Conservation (phyloP, 495 filamentous ascomycete genomes). For the Aspergillus baeticus region DNA sequence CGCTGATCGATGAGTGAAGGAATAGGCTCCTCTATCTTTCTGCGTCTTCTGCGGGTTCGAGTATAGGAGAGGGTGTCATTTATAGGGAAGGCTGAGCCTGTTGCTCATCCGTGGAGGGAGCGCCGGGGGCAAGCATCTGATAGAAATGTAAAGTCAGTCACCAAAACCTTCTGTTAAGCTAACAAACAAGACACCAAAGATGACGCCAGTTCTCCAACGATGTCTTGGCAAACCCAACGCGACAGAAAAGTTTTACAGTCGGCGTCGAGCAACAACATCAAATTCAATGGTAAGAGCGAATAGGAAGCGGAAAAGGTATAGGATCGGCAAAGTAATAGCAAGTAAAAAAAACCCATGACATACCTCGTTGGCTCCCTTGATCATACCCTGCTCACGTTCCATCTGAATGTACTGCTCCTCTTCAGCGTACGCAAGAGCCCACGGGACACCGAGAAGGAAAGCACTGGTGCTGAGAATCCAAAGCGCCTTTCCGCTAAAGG, state of each 20-base stretch:
- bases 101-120: slow-evolving; percentile 32
- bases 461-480: slow-evolving; percentile 87
- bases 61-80: slow-evolving; percentile 28
- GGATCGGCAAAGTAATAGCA: not conserved
- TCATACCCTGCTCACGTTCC: slow-evolving; percentile 96
- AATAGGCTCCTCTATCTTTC: slow-evolving; percentile 5
- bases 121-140: slow-evolving; percentile 50
- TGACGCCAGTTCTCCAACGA: not conserved
- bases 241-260: slow-evolving; percentile 5
- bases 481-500: slow-evolving; percentile 74
- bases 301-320: not conserved
- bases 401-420: slow-evolving; percentile 94
- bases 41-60: slow-evolving; percentile 20
- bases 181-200: not conserved
- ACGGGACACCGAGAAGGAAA: slow-evolving; percentile 88
- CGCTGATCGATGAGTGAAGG: slow-evolving; percentile 5
- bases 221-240: slow-evolving; percentile 13
- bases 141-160: slow-evolving; percentile 15
- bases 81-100: slow-evolving; percentile 42
- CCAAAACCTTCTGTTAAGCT: not conserved
- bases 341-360: slow-evolving; percentile 25
- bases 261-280: not conserved
- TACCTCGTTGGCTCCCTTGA: slow-evolving; percentile 75
- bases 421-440: slow-evolving; percentile 87
- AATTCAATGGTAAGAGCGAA: not conserved